A percentile compares a stretch with the other conserved stretches of the same genome.
These are phyloP conservation scores for Alternaria metachromatica DNA, from an alignment of 2,329 filamentous ascomycete species.

Conservation along the genomic window DNA sequence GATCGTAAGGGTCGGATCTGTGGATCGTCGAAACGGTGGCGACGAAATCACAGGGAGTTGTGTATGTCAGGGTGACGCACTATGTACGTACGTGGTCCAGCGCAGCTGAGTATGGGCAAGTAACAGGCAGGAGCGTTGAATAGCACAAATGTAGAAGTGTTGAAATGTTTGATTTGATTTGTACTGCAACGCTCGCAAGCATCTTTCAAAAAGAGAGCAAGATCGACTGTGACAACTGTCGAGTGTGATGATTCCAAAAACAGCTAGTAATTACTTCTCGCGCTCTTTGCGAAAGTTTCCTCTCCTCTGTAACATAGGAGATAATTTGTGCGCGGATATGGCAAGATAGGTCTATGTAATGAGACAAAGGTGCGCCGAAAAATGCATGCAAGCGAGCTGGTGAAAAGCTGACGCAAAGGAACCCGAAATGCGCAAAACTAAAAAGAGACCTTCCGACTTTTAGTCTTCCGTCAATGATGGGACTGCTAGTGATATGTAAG, in stretches of 20 bases:
- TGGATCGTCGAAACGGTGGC: neutral
- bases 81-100: neutral
- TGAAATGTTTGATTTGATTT: neutral
- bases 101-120: neutral
- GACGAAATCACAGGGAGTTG: neutral
- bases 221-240: neutral
- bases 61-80: neutral
- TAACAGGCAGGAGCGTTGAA: neutral
- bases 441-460: conserved; percentile 6
- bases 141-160: neutral
- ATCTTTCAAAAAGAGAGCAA: neutral
- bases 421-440: neutral
- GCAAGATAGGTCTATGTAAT: conserved; percentile 5
- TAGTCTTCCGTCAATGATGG: conserved; percentile 1
- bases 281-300: neutral
- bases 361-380: conserved; percentile 2
- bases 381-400: conserved; percentile 4
- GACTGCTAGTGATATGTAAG: neutral
- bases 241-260: neutral
- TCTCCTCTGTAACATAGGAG: conserved; percentile 2
- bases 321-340: neutral
- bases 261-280: neutral
- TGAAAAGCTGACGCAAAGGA: conserved; percentile 4
- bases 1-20: conserved; percentile 1
- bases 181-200: neutral